Evolutionary conservation across 495 filamentous ascomycete species (phyloP).

Genomic region (Darksidea phi): DNA sequence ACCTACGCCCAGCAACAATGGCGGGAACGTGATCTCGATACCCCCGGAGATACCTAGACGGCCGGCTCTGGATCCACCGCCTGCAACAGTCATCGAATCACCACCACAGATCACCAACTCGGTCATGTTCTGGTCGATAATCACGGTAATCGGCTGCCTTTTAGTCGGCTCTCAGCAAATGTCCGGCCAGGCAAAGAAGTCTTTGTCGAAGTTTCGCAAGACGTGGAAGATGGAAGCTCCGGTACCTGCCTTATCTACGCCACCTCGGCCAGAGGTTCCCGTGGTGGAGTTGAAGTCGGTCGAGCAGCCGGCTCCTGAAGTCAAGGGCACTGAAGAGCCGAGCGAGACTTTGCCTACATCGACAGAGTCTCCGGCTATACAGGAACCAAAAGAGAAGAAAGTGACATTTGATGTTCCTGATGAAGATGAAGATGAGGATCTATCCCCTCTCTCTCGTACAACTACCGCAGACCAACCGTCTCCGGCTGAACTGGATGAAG

Average conservation of each 20-base stretch:
- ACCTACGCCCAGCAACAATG: not conserved
- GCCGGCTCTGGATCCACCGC: not conserved
- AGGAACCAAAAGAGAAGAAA: conserved; percentile 12
- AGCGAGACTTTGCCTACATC: not conserved
- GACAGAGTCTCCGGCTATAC: not conserved
- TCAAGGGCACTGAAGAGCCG: not conserved
- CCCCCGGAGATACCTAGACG: not conserved
- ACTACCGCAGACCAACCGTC: conserved; percentile 28
- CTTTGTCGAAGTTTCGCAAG: conserved; percentile 4
- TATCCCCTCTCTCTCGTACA: conserved; percentile 21
- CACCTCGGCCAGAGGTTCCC: not conserved
- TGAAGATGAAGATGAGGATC: conserved; percentile 23
- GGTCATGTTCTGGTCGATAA: conserved; percentile 4
- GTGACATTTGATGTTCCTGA: conserved; percentile 33
- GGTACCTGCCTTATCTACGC: not conserved
- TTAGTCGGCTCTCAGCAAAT: no score
- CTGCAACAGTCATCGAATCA: conserved; percentile 9
- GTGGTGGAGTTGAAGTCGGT: not conserved
- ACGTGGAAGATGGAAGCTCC: conserved; percentile 3
- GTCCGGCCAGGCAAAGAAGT: no score
- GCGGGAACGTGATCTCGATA: not conserved
- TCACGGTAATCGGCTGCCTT: no score
- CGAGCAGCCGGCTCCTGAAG: not conserved
- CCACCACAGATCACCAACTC: not conserved
- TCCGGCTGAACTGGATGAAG: conserved; percentile 4